A percentile compares a stretch with the other conserved stretches of the same genome.
phyloP scores from a whole-genome alignment of 768 basidiomycete species.

The Rhodotorula taiwanensis region DNA sequence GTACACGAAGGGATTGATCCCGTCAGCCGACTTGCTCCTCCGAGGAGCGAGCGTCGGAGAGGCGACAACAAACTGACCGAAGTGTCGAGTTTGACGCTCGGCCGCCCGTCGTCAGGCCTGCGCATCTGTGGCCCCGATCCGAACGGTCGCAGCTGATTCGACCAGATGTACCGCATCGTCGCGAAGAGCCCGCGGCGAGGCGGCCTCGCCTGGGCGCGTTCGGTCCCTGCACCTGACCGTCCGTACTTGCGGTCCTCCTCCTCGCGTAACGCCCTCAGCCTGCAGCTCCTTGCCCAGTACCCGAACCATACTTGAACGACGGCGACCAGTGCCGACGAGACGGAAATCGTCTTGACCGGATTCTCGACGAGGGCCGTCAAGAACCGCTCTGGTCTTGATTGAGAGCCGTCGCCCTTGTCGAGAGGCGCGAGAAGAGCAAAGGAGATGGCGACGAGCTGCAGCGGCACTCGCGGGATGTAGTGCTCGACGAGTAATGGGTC shows the following conservation, averaged over 20 bases:
- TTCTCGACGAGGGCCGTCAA: slow-evolving; percentile 15
- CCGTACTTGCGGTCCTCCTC: not conserved
- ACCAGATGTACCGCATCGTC: slow-evolving; percentile 4
- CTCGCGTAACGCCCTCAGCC: not conserved
- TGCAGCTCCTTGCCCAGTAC: slow-evolving; percentile 16
- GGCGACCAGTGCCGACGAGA: slow-evolving; percentile 11
- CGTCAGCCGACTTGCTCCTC: rapidly evolving
- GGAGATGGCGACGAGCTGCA: slow-evolving; percentile 28
- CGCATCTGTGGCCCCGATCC: slow-evolving; percentile 9
- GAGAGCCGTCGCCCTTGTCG: not conserved
- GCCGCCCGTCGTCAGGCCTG: not conserved
- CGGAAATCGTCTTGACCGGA: slow-evolving; percentile 16
- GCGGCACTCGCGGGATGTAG: slow-evolving; percentile 23
- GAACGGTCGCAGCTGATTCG: slow-evolving; percentile 2
- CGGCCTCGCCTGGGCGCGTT: not conserved
- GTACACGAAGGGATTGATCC: not conserved
- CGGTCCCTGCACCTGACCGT: not conserved
- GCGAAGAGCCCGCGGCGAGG: not conserved
- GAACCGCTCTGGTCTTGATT: not conserved
- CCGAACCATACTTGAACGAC: slow-evolving; percentile 33
- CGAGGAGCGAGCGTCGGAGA: not conserved
- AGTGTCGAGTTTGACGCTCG: not conserved
- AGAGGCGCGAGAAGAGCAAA: slow-evolving; percentile 17
- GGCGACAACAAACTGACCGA: slow-evolving; percentile 3
- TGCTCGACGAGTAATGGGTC: slow-evolving; percentile 24